Percentiles rank a stretch among this genome's conserved stretches.
Evolutionary conservation across 2,329 filamentous ascomycete genomes (phyloP).

Genomic region (Chrysoporthe cubensis): DNA sequence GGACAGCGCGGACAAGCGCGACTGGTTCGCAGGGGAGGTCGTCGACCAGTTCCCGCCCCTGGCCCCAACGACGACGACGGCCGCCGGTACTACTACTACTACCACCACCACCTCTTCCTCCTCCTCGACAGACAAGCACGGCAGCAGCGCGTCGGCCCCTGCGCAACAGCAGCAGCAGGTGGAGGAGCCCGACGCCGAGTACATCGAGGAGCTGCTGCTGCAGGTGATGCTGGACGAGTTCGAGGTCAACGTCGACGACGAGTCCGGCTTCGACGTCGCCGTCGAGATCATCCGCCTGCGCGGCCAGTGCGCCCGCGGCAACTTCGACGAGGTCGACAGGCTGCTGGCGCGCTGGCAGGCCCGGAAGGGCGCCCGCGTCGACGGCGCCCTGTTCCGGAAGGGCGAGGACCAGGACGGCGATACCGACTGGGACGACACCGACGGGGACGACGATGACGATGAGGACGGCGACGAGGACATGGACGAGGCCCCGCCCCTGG

Average conservation of each 20-base stretch:
- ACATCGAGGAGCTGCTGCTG: constrained; percentile 82
- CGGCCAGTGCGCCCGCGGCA: constrained; percentile 65
- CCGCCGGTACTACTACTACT: constrained; percentile 31
- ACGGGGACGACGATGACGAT: constrained; percentile 59
- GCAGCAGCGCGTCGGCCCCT: constrained; percentile 33
- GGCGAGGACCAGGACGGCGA: constrained; percentile 61
- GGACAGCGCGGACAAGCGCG: constrained; percentile 82
- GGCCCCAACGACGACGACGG: too few species aligned
- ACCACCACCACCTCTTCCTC: constrained; percentile 54
- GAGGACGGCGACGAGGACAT: constrained; percentile 61
- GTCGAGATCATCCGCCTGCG: constrained; percentile 71
- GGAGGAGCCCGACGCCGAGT: constrained; percentile 69
- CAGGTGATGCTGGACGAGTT: constrained; percentile 97
- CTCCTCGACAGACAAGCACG: constrained; percentile 33
- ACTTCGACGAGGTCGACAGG: constrained; percentile 66
- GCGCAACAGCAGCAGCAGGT: constrained; percentile 31
- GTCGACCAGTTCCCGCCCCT: constrained; percentile 80
- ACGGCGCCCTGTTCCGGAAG: constrained; percentile 54
- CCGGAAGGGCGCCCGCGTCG: constrained; percentile 62
- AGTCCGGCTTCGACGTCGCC: constrained; percentile 76
- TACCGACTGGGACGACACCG: constrained; percentile 61
- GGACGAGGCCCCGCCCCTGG: constrained; percentile 69
- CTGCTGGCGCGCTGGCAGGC: constrained; percentile 67
- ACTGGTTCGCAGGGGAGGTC: constrained; percentile 92
- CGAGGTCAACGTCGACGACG: constrained; percentile 89